These are phyloP conservation scores for Corymbia calophylla DNA, from an alignment of 441 rosid species.

Conservation along the genomic window DNA sequence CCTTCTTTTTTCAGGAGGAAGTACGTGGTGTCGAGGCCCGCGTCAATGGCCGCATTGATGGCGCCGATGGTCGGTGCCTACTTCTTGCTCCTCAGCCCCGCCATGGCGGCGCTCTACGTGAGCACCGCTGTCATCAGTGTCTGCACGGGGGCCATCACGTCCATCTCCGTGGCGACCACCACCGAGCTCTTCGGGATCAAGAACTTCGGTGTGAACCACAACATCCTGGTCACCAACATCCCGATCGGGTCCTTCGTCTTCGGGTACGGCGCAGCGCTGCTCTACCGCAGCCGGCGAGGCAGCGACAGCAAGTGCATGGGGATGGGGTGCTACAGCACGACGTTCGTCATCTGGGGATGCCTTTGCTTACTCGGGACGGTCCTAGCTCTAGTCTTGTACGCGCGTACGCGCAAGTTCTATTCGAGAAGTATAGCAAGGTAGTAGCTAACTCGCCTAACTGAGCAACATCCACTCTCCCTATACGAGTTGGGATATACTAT, in stretches of 20 bases:
- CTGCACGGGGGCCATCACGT: conserved; percentile 68
- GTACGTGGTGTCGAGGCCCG: conserved; percentile 43
- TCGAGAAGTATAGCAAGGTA: not conserved
- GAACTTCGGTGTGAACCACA: conserved; percentile 49
- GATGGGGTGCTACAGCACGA: conserved; percentile 40
- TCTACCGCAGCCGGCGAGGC: conserved; percentile 32
- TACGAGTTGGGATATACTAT: not conserved
- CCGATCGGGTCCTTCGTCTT: conserved; percentile 71
- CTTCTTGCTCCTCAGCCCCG: conserved; percentile 39
- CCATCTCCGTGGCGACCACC: conserved; percentile 60
- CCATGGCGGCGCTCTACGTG: conserved; percentile 32
- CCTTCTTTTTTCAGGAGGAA: conserved; percentile 22
- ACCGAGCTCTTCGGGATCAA: conserved; percentile 64
- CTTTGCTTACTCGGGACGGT: conserved; percentile 47
- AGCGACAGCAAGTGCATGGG: conserved; percentile 55
- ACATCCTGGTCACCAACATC: conserved; percentile 61
- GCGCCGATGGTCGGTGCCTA: conserved; percentile 61
- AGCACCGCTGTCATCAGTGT: conserved; percentile 66
- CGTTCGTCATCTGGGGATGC: conserved; percentile 66
- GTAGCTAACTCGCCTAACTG: not conserved
- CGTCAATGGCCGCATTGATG: conserved; percentile 44
- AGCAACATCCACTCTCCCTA: not conserved
- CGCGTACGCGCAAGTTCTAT: conserved; percentile 41
- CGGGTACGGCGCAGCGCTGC: conserved; percentile 60
- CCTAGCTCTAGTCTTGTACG: conserved; percentile 39